A percentile compares a stretch with the other conserved stretches of the same genome.
Evolutionary conservation across 2,329 filamentous ascomycete species (phyloP).

Genomic region (Capronia americana): DNA sequence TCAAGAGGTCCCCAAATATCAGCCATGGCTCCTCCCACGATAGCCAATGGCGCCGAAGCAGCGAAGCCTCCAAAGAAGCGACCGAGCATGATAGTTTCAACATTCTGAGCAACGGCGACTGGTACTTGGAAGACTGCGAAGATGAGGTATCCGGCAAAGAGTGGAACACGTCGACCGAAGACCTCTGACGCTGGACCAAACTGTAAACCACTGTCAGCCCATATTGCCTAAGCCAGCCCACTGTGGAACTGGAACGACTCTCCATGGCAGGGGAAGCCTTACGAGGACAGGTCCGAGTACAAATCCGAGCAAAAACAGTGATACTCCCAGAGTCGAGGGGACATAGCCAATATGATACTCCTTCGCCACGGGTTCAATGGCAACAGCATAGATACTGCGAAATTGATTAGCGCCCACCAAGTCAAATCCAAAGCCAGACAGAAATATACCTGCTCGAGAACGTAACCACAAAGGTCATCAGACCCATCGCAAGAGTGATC

Average conservation of each 20-base stretch:
- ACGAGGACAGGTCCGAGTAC: conserved; percentile 47
- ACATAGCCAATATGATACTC: conserved; percentile 55
- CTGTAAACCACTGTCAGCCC: background rate
- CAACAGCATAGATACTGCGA: conserved; percentile 40
- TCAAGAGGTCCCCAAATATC: conserved; percentile 59
- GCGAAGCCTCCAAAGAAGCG: conserved; percentile 63
- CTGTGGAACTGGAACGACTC: background rate
- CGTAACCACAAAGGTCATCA: conserved; percentile 53
- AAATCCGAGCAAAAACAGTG: conserved; percentile 57
- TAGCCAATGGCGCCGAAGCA: conserved; percentile 58
- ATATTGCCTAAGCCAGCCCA: background rate
- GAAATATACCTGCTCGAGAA: conserved; percentile 47
- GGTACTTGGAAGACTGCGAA: conserved; percentile 64
- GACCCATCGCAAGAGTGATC: conserved; percentile 50
- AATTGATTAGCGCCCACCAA: background rate
- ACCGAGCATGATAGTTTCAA: conserved; percentile 61
- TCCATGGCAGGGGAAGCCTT: background rate
- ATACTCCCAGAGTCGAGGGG: conserved; percentile 58
- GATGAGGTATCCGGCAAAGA: conserved; percentile 56
- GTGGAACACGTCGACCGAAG: conserved; percentile 57
- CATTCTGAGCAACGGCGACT: conserved; percentile 60
- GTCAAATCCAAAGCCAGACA: background rate
- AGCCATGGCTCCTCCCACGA: conserved; percentile 57
- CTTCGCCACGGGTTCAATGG: conserved; percentile 48
- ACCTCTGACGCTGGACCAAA: conserved; percentile 56